Evolutionary conservation across 2,329 filamentous ascomycete species (phyloP).

Genomic region (Nigrospora sphaerica): DNA sequence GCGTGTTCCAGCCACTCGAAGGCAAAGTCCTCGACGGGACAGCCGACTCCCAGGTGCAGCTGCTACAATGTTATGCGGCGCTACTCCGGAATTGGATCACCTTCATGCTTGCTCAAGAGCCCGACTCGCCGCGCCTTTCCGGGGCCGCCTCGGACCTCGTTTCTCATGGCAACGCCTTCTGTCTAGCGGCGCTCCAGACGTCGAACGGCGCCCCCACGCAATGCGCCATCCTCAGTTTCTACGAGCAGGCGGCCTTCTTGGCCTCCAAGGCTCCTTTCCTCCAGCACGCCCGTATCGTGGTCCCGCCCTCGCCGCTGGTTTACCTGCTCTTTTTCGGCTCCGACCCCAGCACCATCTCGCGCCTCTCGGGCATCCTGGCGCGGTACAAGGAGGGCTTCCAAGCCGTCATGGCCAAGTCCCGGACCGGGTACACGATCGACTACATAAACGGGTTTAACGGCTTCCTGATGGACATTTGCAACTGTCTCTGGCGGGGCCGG

Average conservation of each 20-base stretch:
- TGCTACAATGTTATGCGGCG: conserved; percentile 61
- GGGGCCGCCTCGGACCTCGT: conserved; percentile 33
- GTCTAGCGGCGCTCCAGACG: conserved; percentile 53
- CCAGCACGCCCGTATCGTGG: conserved; percentile 53
- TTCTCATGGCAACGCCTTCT: conserved; percentile 46
- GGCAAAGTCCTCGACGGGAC: conserved; percentile 40
- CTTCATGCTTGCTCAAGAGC: conserved; percentile 31
- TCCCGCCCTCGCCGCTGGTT: conserved; percentile 60
- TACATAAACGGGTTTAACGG: conserved; percentile 71
- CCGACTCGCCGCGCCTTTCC: conserved; percentile 26
- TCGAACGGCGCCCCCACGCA: conserved; percentile 33
- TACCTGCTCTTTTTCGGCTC: conserved; percentile 65
- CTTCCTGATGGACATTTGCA: conserved; percentile 81
- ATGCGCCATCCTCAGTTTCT: conserved; percentile 62
- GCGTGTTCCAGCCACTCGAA: conserved; percentile 47
- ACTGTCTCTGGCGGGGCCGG: conserved; percentile 70
- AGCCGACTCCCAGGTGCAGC: conserved; percentile 43
- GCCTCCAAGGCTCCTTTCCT: conserved; percentile 45
- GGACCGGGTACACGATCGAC: conserved; percentile 41
- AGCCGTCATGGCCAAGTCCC: conserved; percentile 21
- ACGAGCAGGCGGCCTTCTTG: conserved; percentile 52
- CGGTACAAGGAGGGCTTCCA: conserved; percentile 71
- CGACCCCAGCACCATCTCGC: conserved; percentile 57
- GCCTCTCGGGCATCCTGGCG: conserved; percentile 62
- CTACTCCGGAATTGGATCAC: conserved; percentile 57